A percentile compares a stretch with the other conserved stretches of the same genome.
Conservation (phyloP, 2,329 filamentous ascomycete genomes). For the Onygenales sp. region DNA sequence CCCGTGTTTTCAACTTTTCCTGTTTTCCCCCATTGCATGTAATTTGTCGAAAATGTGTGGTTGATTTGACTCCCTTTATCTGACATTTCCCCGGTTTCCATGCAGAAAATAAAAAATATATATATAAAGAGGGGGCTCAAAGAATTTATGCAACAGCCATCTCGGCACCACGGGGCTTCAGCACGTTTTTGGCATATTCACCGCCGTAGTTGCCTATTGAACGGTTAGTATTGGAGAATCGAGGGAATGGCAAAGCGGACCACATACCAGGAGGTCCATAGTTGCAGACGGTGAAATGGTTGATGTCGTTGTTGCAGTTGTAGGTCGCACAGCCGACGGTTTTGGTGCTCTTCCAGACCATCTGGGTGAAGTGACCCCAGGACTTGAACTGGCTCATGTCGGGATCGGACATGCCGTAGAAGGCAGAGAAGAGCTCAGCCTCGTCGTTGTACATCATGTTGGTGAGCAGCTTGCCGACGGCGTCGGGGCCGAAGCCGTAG, state of each 20-base stretch:
- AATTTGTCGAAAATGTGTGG: no score
- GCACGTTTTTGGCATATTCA: conserved; percentile 46
- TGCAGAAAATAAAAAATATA: background rate
- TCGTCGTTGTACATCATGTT: conserved; percentile 87
- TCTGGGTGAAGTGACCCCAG: conserved; percentile 69
- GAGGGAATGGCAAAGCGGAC: background rate
- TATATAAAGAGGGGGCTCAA: background rate
- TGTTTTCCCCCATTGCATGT: no score
- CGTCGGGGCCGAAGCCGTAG: conserved; percentile 38
- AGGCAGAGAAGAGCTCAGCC: conserved; percentile 44
- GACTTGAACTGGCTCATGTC: conserved; percentile 51
- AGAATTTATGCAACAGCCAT: conserved; percentile 13
- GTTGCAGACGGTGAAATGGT: conserved; percentile 84
- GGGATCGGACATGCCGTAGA: conserved; percentile 50
- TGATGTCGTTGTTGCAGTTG: conserved; percentile 35
- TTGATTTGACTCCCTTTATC: no score
- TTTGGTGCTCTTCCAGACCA: conserved; percentile 58
- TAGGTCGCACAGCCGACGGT: conserved; percentile 53
- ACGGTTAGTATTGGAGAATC: conserved; percentile 1
- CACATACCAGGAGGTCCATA: conserved; percentile 63
- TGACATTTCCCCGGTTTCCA: background rate
- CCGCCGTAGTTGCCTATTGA: conserved; percentile 43
- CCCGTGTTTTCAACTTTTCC: no score
- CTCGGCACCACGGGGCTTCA: conserved; percentile 28
- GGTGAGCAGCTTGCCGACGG: conserved; percentile 60